Evolutionary conservation across 352 stramenopile genomes (phyloP).

Genomic region (Peronosclerospora sorghi): DNA sequence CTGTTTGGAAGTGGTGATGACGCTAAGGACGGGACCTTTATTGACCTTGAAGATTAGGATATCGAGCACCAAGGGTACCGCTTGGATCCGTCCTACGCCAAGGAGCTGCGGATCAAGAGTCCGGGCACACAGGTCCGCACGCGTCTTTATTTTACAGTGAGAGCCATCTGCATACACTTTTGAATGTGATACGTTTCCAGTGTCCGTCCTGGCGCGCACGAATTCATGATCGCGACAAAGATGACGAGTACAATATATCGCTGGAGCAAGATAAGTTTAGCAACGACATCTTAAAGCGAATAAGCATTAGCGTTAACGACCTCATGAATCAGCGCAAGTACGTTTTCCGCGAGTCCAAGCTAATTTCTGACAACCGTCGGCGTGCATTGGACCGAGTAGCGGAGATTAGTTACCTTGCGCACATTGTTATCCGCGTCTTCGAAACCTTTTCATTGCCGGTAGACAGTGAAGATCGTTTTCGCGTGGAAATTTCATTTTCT

Average conservation of each 20-base stretch:
- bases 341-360: slow-evolving; percentile 69
- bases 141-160: slow-evolving; percentile 99
- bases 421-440: slow-evolving; percentile 98
- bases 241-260: slow-evolving; percentile 65
- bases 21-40: slow-evolving; percentile 7
- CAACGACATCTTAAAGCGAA: slow-evolving; percentile 75
- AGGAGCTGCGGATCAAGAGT: slow-evolving; percentile 94
- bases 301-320: slow-evolving; percentile 77
- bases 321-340: slow-evolving; percentile 73
- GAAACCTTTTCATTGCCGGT: slow-evolving; percentile 86
- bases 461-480: slow-evolving; percentile 76
- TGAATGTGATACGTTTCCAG: slow-evolving; percentile 95
- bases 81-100: slow-evolving; percentile 74
- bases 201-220: slow-evolving; percentile 58
- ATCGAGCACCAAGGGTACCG: slow-evolving; percentile 84
- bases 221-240: slow-evolving; percentile 38
- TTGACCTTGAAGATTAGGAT: slow-evolving; percentile 35
- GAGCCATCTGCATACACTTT: slow-evolving; percentile 95
- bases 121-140: slow-evolving; percentile 86
- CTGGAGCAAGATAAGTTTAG: slow-evolving; percentile 75
- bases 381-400: slow-evolving; percentile 75
- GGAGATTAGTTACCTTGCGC: slow-evolving; percentile 97
- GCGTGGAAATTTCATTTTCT: slow-evolving; percentile 80
- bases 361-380: slow-evolving; percentile 63
- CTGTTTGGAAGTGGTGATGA: slow-evolving; percentile 17